Base-by-base conservation (phyloP, 164 flowering plant genomes). In the Malania oleifera region DNA sequence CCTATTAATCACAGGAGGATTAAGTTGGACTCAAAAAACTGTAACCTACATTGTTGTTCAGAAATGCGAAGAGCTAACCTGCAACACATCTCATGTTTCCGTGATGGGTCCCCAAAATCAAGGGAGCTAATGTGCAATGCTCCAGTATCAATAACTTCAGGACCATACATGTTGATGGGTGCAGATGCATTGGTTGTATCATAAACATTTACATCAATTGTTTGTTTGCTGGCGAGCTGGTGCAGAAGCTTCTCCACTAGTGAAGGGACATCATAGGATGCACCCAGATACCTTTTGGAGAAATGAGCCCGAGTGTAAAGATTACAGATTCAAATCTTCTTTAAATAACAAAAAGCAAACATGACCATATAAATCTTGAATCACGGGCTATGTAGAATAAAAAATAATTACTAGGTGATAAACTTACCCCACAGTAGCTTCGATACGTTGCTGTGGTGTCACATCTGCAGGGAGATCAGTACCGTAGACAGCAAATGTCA, bases 71-170 rank as follows among this genome's bases (percentile, higher is more conserved):
- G 26, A 55, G 23, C 72, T 67, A 27, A 91, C 98, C 98, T 81
- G 95, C 98, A 93, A 58, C 80, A 92, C 97, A 93, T 93, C 78
- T 93, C 96, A 72, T 93, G 96, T 67, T 70, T 90, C 70, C 97
- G 69, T 12, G 56, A 46, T 54, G 98, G 97, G 70, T 93, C 98
- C 41, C 98, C 97, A 63, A 93, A 90, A 66, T 93, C 95, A 66
- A 93, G 83, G 57, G 57, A 68, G 75, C 96, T 87, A 52, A 83
- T 49, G 29, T 65, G 87, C 67, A 72, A 40, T 24, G 73, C 72
- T 28, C 89, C 96, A 0, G 81, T 81, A 58, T 87, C 87, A 8
- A 64, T 60, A 5, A 67, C 80, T 44, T 77, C 79, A 63, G 77
- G 59, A 52, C 98, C 96, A 70, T 87, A 92, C 98, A 92, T 92